Conservation (phyloP, 2,329 filamentous ascomycete species). For the Byssothecium circinans region DNA sequence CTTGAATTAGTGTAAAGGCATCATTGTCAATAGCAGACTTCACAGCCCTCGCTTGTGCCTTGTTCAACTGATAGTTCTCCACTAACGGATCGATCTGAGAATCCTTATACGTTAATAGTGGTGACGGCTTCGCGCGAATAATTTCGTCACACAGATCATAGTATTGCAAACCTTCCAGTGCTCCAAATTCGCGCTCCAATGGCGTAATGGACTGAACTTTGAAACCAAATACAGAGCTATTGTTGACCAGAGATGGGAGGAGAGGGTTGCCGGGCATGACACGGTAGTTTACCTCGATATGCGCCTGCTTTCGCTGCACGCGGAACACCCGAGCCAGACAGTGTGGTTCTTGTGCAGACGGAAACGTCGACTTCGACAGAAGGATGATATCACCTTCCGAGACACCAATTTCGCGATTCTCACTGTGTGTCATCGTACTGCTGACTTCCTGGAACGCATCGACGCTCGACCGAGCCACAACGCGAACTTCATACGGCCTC, state of each 20-base stretch:
- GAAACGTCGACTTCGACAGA: constrained; percentile 72
- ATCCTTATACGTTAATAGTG: constrained; percentile 78
- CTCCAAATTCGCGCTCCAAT: constrained; percentile 92
- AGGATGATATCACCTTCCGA: constrained; percentile 87
- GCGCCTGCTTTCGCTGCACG: constrained; percentile 77
- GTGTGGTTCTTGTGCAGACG: constrained; percentile 71
- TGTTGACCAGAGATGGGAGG: constrained; percentile 67
- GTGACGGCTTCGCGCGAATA: constrained; percentile 83
- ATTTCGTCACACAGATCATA: constrained; percentile 97
- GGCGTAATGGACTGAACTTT: constrained; percentile 94
- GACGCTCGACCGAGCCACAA: constrained; percentile 84
- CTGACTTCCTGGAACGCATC: constrained; percentile 93
- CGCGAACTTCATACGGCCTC: constrained; percentile 82
- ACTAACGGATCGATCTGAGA: constrained; percentile 70
- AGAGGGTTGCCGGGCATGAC: constrained; percentile 69
- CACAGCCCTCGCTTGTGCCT: constrained; percentile 87
- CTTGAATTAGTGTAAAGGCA: constrained; percentile 94
- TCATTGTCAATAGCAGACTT: constrained; percentile 93
- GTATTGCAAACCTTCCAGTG: constrained; percentile 85
- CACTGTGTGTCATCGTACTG: constrained; percentile 71
- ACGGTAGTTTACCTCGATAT: constrained; percentile 82
- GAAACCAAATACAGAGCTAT: constrained; percentile 69
- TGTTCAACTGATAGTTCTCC: constrained; percentile 80
- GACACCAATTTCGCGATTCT: constrained; percentile 71
- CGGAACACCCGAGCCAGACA: constrained; percentile 84